Percentiles rank a stretch among this genome's conserved stretches.
phyloP scores from a whole-genome alignment of 2,329 filamentous ascomycete genomes.

The Exophiala xenobiotica region DNA sequence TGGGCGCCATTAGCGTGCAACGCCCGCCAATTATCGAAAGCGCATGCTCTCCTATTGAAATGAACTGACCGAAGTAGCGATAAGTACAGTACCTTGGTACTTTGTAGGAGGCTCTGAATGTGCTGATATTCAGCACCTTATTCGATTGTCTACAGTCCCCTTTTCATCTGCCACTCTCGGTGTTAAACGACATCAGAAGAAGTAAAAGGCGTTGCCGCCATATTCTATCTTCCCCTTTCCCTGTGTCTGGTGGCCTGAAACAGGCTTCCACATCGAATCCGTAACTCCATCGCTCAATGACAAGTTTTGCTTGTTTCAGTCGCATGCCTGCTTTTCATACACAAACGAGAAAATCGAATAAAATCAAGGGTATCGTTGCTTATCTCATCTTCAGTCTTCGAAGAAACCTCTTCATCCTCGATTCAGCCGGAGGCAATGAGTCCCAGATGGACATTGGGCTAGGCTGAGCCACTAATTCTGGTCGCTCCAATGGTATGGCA shows the following conservation, averaged over 20 bases:
- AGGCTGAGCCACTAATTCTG: constrained; percentile 49
- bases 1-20: background rate
- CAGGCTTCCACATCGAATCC: constrained; percentile 1
- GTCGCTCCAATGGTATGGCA: constrained; percentile 56
- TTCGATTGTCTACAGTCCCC: no score
- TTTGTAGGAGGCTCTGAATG: no score
- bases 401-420: constrained; percentile 46
- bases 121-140: no score
- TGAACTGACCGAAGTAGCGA: no score
- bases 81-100: no score
- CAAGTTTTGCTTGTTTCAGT: background rate
- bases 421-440: constrained; percentile 41
- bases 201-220: no score
- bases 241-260: background rate
- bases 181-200: no score
- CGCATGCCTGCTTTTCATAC: background rate
- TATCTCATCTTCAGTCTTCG: constrained; percentile 38
- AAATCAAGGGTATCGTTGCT: constrained; percentile 1
- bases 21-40: background rate
- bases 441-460: constrained; percentile 45
- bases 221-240: background rate
- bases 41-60: no score
- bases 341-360: background rate
- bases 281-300: constrained; percentile 22
- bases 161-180: no score